phyloP scores from a whole-genome alignment of 352 stramenopile genomes.

The Poterioochromonas sp. region DNA sequence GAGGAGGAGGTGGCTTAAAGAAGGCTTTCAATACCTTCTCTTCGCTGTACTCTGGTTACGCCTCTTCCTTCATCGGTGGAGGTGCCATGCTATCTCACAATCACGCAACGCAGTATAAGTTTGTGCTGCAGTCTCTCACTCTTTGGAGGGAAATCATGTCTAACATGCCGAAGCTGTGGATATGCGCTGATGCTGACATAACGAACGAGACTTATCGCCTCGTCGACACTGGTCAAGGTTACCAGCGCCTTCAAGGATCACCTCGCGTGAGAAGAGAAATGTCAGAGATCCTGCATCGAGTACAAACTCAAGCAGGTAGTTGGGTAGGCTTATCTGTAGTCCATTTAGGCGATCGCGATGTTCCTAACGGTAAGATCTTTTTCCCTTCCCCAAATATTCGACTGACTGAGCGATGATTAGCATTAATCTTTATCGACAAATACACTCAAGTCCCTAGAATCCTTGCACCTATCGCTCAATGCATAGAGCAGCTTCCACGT shows the following conservation, averaged over 20 bases:
- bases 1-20: background rate
- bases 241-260: conserved; percentile 54
- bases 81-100: conserved; percentile 53
- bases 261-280: conserved; percentile 53
- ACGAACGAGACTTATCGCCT: conserved; percentile 47
- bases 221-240: conserved; percentile 58
- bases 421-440: conserved; percentile 65
- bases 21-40: background rate
- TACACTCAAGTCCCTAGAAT: conserved; percentile 62
- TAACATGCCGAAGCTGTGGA: conserved; percentile 56
- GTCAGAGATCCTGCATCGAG: conserved; percentile 47
- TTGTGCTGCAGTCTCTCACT: conserved; percentile 54
- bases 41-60: conserved; percentile 2
- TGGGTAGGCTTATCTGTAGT: conserved; percentile 60
- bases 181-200: conserved; percentile 40
- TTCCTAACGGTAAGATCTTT: conserved; percentile 44
- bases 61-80: background rate
- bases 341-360: conserved; percentile 57
- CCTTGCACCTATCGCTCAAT: conserved; percentile 47
- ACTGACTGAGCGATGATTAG: conserved; percentile 39
- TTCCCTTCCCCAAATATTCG: background rate
- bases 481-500: conserved; percentile 44
- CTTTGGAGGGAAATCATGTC: conserved; percentile 56
- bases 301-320: conserved; percentile 48
- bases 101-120: conserved; percentile 57